These are phyloP conservation scores for Niebla homalea DNA, from an alignment of 495 filamentous ascomycete species.

Conservation along the genomic window DNA sequence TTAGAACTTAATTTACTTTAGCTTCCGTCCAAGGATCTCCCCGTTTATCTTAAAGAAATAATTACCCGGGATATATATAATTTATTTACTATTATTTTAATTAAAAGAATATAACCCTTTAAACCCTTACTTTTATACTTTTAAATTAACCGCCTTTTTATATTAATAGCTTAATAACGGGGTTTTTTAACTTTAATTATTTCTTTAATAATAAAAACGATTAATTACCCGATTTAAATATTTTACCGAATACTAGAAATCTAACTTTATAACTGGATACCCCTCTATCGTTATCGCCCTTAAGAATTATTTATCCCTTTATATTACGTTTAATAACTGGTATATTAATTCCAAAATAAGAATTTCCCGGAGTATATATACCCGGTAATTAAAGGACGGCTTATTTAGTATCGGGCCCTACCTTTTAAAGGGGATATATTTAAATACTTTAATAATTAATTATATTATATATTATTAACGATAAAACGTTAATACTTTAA, in stretches of 20 bases:
- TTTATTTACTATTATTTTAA: too few species aligned
- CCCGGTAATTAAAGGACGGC: neutral
- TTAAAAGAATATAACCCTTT: too few species aligned
- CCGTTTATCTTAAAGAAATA: neutral
- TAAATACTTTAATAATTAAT: neutral
- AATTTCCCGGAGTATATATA: neutral
- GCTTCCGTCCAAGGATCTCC: neutral
- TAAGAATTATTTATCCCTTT: too few species aligned
- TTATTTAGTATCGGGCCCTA: neutral
- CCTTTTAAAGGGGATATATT: neutral
- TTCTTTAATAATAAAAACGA: too few species aligned
- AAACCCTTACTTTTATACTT: too few species aligned
- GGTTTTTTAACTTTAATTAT: too few species aligned
- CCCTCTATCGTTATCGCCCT: neutral
- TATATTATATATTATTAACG: neutral
- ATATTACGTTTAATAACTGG: neutral
- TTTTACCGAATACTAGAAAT: too few species aligned
- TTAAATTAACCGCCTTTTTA: too few species aligned
- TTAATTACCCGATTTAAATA: too few species aligned
- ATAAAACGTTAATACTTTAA: neutral
- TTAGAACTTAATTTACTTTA: too few species aligned
- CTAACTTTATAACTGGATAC: neutral
- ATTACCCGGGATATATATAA: too few species aligned
- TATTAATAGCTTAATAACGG: neutral
- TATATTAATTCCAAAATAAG: neutral